A percentile compares a stretch with the other conserved stretches of the same genome.
Evolutionary conservation across 257 asterid species (phyloP).

Genomic region (Ophiorrhiza pumila): DNA sequence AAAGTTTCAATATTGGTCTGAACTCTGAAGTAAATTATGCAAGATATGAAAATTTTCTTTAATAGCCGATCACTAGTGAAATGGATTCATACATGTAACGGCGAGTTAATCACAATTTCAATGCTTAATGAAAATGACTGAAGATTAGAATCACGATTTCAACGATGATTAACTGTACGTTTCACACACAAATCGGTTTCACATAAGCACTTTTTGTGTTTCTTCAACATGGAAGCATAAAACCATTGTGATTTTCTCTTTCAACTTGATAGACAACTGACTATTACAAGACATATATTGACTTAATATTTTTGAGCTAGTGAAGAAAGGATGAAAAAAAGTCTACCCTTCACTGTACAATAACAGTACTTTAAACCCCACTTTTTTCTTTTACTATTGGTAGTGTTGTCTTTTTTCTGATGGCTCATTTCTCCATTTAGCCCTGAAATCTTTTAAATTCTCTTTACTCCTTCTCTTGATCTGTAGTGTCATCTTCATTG

Average conservation of each 20-base stretch:
- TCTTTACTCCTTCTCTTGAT: neutral
- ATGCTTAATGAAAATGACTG: no score
- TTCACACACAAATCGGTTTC: no score
- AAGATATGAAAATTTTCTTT: no score
- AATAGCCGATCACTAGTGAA: no score
- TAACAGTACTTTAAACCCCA: neutral
- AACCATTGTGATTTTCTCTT: neutral
- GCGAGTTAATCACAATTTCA: no score
- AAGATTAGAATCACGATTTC: no score
- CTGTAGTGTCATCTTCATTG: no score
- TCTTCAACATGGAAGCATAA: neutral
- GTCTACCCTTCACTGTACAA: slow-evolving; percentile 5
- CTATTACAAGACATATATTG: neutral
- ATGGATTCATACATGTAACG: no score
- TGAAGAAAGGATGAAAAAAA: neutral
- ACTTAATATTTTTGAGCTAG: slow-evolving; percentile 10
- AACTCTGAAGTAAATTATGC: no score
- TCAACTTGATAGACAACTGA: neutral
- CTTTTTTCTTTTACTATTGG: neutral
- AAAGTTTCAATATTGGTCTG: no score
- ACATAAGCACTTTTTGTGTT: no score
- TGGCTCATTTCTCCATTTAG: slow-evolving; percentile 12
- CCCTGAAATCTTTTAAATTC: neutral
- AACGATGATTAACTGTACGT: no score
- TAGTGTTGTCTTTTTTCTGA: slow-evolving; percentile 3